Base-by-base conservation (phyloP, 2,329 filamentous ascomycete genomes). In the Lecanicillium sp. region DNA sequence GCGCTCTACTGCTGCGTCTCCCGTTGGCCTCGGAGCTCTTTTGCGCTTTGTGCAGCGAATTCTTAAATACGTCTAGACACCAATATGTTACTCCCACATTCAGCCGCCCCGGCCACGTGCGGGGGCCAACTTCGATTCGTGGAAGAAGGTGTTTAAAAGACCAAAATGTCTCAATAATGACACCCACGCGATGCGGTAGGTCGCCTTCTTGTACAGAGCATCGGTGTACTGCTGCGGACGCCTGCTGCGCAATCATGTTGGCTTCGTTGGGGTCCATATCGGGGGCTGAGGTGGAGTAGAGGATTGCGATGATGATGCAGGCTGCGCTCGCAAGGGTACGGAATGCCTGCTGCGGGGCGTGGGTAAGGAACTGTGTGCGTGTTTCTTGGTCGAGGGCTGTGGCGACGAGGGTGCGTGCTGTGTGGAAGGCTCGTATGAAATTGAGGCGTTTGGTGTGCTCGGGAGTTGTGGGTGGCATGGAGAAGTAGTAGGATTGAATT, bases 401-500 rank as follows among this genome's bases (percentile, higher is more conserved):
- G 29, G 59, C 58, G 41, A 75, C 52, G 37, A 73, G 54, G 11
- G 62, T 53, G 37, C 65, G 63, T 4, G 71, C 60, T 3, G 71
- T 75, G 43, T 58, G 64, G 52, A 68, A 72, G 16, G 64, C 56
- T 16, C 68, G 65, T 29, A 70, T 51, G 17, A 68, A 53, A 47
- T 71, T 65, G 35, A 65, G 57, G 42, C 61, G 63, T 40, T 71
- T 58, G 11, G 54, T 57, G 29, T 60, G 62, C 2, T 52, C 51
- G 45, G 52, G 59, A 43, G 56, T 57, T 14, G 58, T 59, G 2
- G 63, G 58, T 0, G 62, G 58, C 3, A 66, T 67, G 44, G 65
- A 59, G 46, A 75, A 68, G 55, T 74, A 74, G 52, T 68, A 73
- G 2, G 59, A 54, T 44, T 76, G 71, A 8, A 75, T 62, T 40